These are phyloP conservation scores for Oenanthe sinensis DNA, from an alignment of 129 eudicot species.

Conservation along the genomic window DNA sequence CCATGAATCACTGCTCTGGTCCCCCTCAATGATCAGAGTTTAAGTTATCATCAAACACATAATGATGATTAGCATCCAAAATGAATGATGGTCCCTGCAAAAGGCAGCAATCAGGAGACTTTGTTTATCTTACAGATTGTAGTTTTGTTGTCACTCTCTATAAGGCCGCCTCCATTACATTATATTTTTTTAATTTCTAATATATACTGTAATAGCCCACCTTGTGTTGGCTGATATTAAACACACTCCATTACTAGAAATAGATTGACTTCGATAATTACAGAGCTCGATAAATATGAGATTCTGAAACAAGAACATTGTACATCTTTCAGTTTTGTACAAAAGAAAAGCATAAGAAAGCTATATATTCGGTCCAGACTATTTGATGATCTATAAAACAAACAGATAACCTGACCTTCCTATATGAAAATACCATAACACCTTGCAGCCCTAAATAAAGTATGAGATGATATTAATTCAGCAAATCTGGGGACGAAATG, in stretches of 20 bases:
- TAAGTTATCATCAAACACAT: neutral
- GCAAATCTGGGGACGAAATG: neutral
- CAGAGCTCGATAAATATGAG: neutral
- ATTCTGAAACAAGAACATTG: neutral
- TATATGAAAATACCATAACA: neutral
- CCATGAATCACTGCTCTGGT: neutral
- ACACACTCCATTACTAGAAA: neutral
- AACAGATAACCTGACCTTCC: neutral
- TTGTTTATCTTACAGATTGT: neutral
- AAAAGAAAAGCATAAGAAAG: neutral
- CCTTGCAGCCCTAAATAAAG: neutral
- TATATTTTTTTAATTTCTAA: too few relatives aligned
- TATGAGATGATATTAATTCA: neutral
- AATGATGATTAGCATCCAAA: neutral
- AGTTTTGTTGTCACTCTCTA: neutral
- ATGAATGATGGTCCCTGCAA: neutral
- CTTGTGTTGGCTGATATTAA: neutral
- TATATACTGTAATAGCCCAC: too few relatives aligned
- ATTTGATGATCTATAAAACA: slow-evolving; percentile 1
- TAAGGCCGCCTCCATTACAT: too few relatives aligned
- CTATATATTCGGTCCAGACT: neutral
- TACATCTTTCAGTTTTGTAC: neutral
- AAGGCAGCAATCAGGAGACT: neutral
- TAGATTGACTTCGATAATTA: neutral
- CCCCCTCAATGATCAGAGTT: neutral